These are phyloP conservation scores for Verruconis gallopava DNA, from an alignment of 2,329 filamentous ascomycete genomes.

Conservation along the genomic window DNA sequence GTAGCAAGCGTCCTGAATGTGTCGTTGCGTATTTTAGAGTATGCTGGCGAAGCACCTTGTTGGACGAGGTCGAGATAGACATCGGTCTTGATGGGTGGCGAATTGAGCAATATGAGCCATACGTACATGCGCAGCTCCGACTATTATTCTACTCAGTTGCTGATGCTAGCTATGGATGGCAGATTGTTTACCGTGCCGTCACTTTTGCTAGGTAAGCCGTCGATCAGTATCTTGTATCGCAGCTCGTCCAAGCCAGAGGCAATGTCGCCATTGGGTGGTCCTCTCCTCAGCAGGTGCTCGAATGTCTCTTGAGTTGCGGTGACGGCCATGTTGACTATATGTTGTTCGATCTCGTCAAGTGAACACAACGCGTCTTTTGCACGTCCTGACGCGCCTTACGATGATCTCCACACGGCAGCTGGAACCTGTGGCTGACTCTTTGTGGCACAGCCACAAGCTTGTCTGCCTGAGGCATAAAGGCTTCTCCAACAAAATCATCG, in stretches of 20 bases:
- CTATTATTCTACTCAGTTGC: constrained; percentile 32
- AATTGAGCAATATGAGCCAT: constrained; percentile 87
- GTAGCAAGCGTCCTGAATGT: constrained; percentile 94
- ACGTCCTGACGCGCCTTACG: too few species aligned
- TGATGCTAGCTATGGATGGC: constrained; percentile 4
- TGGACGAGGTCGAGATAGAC: constrained; percentile 83
- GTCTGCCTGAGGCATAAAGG: too few species aligned
- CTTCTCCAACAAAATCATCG: too few species aligned
- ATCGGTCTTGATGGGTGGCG: constrained; percentile 72
- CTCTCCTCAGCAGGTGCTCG: constrained; percentile 67
- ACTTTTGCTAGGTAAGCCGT: constrained; percentile 62
- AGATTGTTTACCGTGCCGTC: constrained; percentile 58
- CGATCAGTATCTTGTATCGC: constrained; percentile 59
- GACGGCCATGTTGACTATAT: constrained; percentile 36
- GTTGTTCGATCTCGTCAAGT: constrained; percentile 14
- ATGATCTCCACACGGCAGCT: too few species aligned
- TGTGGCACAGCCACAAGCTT: too few species aligned
- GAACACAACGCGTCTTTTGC: not conserved
- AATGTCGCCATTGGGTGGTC: constrained; percentile 59
- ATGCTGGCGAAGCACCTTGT: constrained; percentile 84
- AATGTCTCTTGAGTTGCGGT: constrained; percentile 31
- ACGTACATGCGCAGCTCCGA: constrained; percentile 88
- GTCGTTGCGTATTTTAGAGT: constrained; percentile 96
- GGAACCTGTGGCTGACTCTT: too few species aligned
- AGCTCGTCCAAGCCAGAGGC: constrained; percentile 54